Conservation (phyloP, 2,329 filamentous ascomycete genomes). For the Seiridium unicorne region DNA sequence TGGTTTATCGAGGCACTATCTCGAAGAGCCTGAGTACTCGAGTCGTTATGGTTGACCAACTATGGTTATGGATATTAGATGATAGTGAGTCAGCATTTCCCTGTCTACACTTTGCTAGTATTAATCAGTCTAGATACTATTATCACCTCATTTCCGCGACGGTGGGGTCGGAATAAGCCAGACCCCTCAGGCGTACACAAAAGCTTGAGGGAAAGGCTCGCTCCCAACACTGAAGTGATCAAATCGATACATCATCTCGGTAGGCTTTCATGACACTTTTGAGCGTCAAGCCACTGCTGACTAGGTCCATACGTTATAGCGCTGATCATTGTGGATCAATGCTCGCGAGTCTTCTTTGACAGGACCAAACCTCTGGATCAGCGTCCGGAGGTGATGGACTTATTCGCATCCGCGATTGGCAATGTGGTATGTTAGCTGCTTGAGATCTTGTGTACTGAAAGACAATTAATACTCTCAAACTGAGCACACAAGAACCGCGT, state of each 20-base stretch:
- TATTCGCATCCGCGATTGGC: slow-evolving; percentile 28
- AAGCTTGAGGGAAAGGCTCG: slow-evolving; percentile 24
- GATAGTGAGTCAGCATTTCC: slow-evolving; percentile 1
- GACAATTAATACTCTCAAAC: background rate
- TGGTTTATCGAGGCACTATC: slow-evolving; percentile 15
- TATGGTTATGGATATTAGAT: slow-evolving; percentile 18
- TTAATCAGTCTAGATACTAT: slow-evolving; percentile 28
- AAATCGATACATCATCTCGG: slow-evolving; percentile 25
- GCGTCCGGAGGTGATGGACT: slow-evolving; percentile 28
- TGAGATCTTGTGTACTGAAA: slow-evolving; percentile 11
- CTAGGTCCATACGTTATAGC: slow-evolving; percentile 9
- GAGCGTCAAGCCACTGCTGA: background rate
- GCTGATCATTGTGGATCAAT: slow-evolving; percentile 33
- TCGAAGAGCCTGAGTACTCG: slow-evolving; percentile 5
- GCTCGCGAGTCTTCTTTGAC: slow-evolving; percentile 34
- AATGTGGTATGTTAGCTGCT: slow-evolving; percentile 17
- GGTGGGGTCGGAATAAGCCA: slow-evolving; percentile 35
- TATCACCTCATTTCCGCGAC: slow-evolving; percentile 34
- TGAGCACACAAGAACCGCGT: slow-evolving; percentile 8
- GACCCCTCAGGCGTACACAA: slow-evolving; percentile 35
- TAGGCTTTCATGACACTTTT: background rate
- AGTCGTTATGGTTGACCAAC: slow-evolving; percentile 17
- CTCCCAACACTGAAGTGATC: slow-evolving; percentile 16
- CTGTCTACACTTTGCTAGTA: background rate
- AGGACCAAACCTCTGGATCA: slow-evolving; percentile 26